These are phyloP conservation scores for Didymella lethalis DNA, from an alignment of 2,329 filamentous ascomycete genomes.

Conservation along the genomic window DNA sequence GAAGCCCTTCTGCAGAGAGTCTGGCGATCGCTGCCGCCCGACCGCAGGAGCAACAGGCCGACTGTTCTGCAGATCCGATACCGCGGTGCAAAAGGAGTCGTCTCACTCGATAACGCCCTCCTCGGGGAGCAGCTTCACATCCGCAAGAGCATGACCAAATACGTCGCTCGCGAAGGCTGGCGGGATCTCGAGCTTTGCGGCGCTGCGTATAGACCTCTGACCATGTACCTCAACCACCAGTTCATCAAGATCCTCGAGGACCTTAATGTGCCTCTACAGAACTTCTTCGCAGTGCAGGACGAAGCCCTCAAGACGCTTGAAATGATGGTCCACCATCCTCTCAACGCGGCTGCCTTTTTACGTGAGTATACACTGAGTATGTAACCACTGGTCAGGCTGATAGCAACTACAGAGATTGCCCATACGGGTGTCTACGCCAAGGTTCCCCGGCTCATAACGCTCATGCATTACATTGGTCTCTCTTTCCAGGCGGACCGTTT, in stretches of 20 bases:
- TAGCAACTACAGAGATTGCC: conserved; percentile 56
- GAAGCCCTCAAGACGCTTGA: conserved; percentile 68
- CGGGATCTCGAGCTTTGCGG: conserved; percentile 75
- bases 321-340: conserved; percentile 63
- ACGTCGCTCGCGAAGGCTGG: conserved; percentile 58
- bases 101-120: conserved; percentile 69
- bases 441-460: conserved; percentile 68
- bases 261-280: conserved; percentile 65
- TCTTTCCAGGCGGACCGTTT: conserved; percentile 74
- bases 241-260: conserved; percentile 89
- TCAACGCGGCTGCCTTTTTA: conserved; percentile 73
- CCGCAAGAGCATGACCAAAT: conserved; percentile 82
- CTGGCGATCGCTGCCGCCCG: conserved; percentile 62
- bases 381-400: background rate
- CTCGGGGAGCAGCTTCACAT: conserved; percentile 66
- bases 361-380: conserved; percentile 18
- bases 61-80: conserved; percentile 70
- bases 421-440: conserved; percentile 67
- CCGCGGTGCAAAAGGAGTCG: conserved; percentile 70
- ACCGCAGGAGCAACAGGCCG: conserved; percentile 55
- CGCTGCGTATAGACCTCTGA: conserved; percentile 70
- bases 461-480: conserved; percentile 65
- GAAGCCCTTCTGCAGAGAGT: conserved; percentile 65
- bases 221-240: conserved; percentile 77
- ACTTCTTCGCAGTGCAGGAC: conserved; percentile 71